A percentile compares a stretch with the other conserved stretches of the same genome.
phyloP scores from a whole-genome alignment of 192 early-diverging fungal species.

The Coemansia sp. region DNA sequence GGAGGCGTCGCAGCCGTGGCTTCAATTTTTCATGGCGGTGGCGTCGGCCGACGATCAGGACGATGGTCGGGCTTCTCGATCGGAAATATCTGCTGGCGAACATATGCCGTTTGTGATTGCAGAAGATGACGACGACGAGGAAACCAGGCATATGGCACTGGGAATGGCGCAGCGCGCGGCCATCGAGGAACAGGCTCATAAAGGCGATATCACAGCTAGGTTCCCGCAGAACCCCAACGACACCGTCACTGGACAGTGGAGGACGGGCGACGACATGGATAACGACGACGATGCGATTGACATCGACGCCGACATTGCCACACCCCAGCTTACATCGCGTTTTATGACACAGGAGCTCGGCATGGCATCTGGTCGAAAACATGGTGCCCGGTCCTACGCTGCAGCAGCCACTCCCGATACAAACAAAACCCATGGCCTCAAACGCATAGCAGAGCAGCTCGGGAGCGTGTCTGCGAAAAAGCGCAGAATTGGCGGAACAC shows the following conservation, averaged over 20 bases:
- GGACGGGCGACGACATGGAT: background rate
- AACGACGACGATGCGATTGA: conserved; percentile 31
- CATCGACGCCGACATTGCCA: conserved; percentile 47
- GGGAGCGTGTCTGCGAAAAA: conserved; percentile 27
- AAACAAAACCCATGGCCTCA: conserved; percentile 4
- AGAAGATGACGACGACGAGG: conserved; percentile 15
- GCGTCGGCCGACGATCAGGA: conserved; percentile 37
- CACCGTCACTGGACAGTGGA: background rate
- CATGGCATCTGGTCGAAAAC: background rate
- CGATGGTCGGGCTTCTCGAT: background rate
- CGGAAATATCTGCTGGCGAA: conserved; percentile 1
- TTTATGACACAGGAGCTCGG: conserved; percentile 49
- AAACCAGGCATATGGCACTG: conserved; percentile 7
- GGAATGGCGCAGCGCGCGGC: conserved; percentile 27
- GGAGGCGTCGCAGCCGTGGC: conserved; percentile 52
- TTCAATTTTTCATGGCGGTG: conserved; percentile 55
- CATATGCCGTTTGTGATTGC: background rate
- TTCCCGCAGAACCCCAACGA: conserved; percentile 22
- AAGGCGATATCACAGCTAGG: conserved; percentile 48
- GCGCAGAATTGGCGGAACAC: conserved; percentile 19
- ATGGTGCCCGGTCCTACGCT: background rate
- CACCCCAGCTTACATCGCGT: conserved; percentile 52
- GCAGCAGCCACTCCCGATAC: background rate
- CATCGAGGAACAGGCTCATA: conserved; percentile 32
- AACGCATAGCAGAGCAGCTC: conserved; percentile 46